Base-by-base conservation (phyloP, 768 basidiomycete species). In the Panus rudis region DNA sequence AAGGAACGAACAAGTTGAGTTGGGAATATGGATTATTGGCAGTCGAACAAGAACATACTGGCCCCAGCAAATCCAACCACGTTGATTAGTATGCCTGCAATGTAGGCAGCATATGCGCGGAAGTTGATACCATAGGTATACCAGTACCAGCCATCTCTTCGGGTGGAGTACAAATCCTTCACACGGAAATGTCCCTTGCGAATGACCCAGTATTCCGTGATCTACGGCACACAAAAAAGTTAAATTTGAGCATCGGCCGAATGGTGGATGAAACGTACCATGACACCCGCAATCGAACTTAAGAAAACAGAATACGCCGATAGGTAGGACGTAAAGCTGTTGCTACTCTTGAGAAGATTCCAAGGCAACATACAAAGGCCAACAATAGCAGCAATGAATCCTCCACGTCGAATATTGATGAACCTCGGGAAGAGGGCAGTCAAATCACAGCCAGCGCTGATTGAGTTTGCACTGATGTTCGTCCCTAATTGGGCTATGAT, bases 341-440 rank as follows among this genome's bases (percentile, higher is more conserved):
- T 88, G 61, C 79, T 83, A 47, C 69, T 76, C 59, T 81, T 78
- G 51, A 86, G 69, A 26, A 88, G 55, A 52, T 84, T 83, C 85
- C 85, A 87, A 2, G 83, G 85, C 27, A 79, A 73, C 68, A 86
- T 86, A 61, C 70, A 76, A 24, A 89, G 55, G 4, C 87, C 87
- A 30, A 87, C 79, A 37, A 83, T 69, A 6, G 85, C 86, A n/a
- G 81, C 83, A 37, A 91, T 64, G 63, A 84, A 92, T 13, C 88
- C 87, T 22, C 90, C 88, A 16, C 88, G 76, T 17, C 88, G 79
- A 57, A 92, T 90, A 56, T 84, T 89, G 53, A 91, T 77, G 63
- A 78, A 90, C 37, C 79, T 79, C 42, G 89, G 88, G 51, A 78
- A 69, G 23, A 90, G 71, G 3, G 86, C 78, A 2, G 86, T 90